A percentile compares a stretch with the other conserved stretches of the same genome.
Conservation (phyloP, 768 basidiomycete genomes). For the Clavulina sp. region DNA sequence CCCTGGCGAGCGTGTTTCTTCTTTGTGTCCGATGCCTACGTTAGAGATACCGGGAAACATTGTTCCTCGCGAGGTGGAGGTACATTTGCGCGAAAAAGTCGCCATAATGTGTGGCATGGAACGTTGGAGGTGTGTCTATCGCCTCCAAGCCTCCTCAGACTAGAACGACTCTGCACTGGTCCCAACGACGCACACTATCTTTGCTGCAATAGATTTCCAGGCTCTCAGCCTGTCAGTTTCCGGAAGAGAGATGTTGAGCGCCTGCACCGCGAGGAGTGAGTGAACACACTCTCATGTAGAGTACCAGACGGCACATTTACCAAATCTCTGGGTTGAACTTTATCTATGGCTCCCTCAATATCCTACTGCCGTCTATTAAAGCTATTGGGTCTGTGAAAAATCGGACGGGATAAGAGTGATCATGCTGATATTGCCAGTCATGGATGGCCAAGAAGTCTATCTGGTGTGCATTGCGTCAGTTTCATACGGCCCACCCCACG, state of each 20-base stretch:
- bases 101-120: background rate
- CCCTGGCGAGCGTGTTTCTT: too few species aligned
- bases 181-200: background rate
- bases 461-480: slow-evolving; percentile 36
- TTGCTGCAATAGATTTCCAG: slow-evolving; percentile 77
- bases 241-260: slow-evolving; percentile 45
- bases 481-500: background rate
- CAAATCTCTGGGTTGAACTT: background rate
- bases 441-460: slow-evolving; percentile 37
- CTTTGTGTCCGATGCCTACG: too few species aligned
- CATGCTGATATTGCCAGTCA: slow-evolving; percentile 53
- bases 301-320: too few species aligned
- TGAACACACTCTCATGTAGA: background rate
- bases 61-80: too few species aligned
- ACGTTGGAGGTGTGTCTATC: background rate
- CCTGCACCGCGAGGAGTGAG: slow-evolving; percentile 69
- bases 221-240: slow-evolving; percentile 93
- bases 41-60: too few species aligned
- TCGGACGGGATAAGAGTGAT: slow-evolving; percentile 89
- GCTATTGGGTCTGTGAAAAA: slow-evolving; percentile 99
- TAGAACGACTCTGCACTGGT: background rate
- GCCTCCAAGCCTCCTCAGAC: background rate
- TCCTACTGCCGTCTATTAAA: slow-evolving; percentile 18
- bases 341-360: background rate
- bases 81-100: background rate